These are phyloP conservation scores for Talaromyces sp. DNA, from an alignment of 2,329 filamentous ascomycete genomes.

Conservation along the genomic window DNA sequence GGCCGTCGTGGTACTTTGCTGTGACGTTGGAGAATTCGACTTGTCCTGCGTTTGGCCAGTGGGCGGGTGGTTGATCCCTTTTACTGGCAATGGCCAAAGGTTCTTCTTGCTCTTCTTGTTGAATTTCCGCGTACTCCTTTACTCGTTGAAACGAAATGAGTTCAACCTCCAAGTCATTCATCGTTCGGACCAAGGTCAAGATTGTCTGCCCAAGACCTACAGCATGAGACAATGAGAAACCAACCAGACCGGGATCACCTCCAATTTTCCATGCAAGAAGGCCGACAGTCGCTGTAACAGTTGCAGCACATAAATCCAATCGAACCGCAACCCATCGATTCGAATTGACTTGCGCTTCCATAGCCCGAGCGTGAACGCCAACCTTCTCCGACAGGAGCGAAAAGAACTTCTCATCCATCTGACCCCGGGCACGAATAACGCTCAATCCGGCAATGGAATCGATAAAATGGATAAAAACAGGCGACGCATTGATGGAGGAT, in stretches of 20 bases:
- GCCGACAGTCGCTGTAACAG: conserved; percentile 52
- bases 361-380: conserved; percentile 46
- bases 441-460: conserved; percentile 52
- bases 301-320: conserved; percentile 54
- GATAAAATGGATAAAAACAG: conserved; percentile 57
- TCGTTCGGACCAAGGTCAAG: conserved; percentile 50
- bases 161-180: conserved; percentile 58
- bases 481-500: conserved; percentile 49
- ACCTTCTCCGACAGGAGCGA: conserved; percentile 52
- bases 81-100: neutral
- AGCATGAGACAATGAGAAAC: conserved; percentile 57
- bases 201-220: conserved; percentile 55
- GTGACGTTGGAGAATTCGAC: conserved; percentile 27
- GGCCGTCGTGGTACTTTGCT: conserved; percentile 25
- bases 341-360: conserved; percentile 53
- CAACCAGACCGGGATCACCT: conserved; percentile 53
- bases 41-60: conserved; percentile 26
- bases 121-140: conserved; percentile 26
- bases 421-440: conserved; percentile 51
- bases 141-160: conserved; percentile 42
- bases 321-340: conserved; percentile 59
- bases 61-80: conserved; percentile 20
- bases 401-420: conserved; percentile 50
- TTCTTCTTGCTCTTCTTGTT: conserved; percentile 23
- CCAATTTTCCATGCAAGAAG: conserved; percentile 51